Evolutionary conservation across 2,329 filamentous ascomycete species (phyloP).

Genomic region (Trichophyton schoenleinii): DNA sequence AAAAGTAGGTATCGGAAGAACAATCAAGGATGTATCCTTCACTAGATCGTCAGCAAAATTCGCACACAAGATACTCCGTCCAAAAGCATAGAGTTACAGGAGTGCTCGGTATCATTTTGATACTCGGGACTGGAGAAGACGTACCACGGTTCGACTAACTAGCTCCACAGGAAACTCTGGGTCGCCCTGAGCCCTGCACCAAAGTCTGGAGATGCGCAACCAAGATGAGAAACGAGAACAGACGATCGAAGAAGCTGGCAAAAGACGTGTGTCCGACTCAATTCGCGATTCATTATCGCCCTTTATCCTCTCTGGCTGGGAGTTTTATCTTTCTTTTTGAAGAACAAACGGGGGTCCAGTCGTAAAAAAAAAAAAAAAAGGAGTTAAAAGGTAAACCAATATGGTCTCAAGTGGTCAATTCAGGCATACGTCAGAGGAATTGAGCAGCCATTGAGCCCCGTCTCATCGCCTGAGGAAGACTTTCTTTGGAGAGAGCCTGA

Average conservation of each 20-base stretch:
- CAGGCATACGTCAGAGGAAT: not conserved
- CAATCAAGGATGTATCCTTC: not conserved
- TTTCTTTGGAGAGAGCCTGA: not conserved
- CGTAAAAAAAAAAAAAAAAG: not conserved
- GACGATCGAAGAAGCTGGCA: not conserved
- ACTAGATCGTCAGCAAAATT: not conserved
- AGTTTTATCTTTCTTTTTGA: not conserved
- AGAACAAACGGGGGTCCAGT: not conserved
- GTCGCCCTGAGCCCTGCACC: not conserved
- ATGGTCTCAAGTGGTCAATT: not conserved
- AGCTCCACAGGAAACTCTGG: not conserved
- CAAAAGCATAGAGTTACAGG: too few relatives aligned
- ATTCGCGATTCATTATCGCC: conserved; percentile 5
- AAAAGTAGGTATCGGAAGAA: not conserved
- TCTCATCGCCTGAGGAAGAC: not conserved
- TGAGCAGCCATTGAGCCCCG: not conserved
- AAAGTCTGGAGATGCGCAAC: not conserved
- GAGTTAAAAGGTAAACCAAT: not conserved
- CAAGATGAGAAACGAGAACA: not conserved
- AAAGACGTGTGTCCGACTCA: conserved; percentile 1
- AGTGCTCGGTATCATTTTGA: too few relatives aligned
- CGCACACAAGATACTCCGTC: not conserved
- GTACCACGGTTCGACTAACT: not conserved
- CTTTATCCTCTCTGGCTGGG: not conserved
- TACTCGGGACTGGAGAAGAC: not conserved